Evolutionary conservation across 352 stramenopile genomes (phyloP).

Genomic region (Pythium sukuiense): DNA sequence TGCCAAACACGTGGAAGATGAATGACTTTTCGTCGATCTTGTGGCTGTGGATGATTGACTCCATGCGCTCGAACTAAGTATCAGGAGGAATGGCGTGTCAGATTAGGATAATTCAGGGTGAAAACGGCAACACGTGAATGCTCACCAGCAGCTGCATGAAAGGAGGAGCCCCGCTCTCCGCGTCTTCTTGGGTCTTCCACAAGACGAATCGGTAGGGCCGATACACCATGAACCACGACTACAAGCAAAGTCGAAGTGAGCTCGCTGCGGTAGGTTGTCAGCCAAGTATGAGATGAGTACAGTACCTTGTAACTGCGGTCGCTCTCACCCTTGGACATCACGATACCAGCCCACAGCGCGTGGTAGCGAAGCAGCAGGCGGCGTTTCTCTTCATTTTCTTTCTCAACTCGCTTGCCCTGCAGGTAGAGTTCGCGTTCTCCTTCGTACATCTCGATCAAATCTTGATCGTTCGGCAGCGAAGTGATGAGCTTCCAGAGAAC

Average conservation of each 20-base stretch:
- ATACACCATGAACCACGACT: slow-evolving; percentile 43
- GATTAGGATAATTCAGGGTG: slow-evolving; percentile 16
- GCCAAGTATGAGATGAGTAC: not conserved
- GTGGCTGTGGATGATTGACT: slow-evolving; percentile 59
- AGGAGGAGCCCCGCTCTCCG: slow-evolving; percentile 50
- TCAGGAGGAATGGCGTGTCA: no score
- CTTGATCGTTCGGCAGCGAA: slow-evolving; percentile 77
- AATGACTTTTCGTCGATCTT: slow-evolving; percentile 63
- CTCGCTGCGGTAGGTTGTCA: not conserved
- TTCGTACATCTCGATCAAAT: slow-evolving; percentile 78
- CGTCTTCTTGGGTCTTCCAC: slow-evolving; percentile 80
- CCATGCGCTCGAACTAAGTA: slow-evolving; percentile 68
- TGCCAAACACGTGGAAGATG: slow-evolving; percentile 62
- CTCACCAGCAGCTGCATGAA: slow-evolving; percentile 64
- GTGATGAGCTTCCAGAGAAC: slow-evolving; percentile 82
- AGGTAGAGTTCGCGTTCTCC: slow-evolving; percentile 63
- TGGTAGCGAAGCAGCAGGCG: slow-evolving; percentile 61
- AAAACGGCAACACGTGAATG: slow-evolving; percentile 2
- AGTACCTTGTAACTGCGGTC: slow-evolving; percentile 73
- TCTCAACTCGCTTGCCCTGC: slow-evolving; percentile 42
- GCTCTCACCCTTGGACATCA: slow-evolving; percentile 62
- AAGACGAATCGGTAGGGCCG: slow-evolving; percentile 75
- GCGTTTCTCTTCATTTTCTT: slow-evolving; percentile 50
- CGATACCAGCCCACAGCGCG: slow-evolving; percentile 60
- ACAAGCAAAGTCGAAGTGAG: slow-evolving; percentile 1